phyloP scores from a whole-genome alignment of 306 rosid genomes.

The Lagenaria siceraria region DNA sequence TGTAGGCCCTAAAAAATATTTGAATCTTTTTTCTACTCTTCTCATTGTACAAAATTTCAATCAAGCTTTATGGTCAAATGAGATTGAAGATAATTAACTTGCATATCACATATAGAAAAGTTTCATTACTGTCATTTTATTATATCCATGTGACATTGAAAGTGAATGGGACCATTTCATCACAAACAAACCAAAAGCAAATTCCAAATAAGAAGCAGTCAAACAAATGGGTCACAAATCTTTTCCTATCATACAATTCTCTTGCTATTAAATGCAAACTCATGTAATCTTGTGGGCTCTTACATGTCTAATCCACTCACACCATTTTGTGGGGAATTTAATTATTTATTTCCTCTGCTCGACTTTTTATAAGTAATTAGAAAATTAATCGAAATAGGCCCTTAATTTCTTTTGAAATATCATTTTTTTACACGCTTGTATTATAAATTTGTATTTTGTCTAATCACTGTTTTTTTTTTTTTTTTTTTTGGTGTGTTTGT shows the following conservation, averaged over 20 bases:
- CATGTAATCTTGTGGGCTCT: not conserved
- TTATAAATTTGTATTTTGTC: not conserved
- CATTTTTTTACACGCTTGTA: too few relatives aligned
- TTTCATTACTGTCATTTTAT: not conserved
- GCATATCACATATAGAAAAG: not conserved
- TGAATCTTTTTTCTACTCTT: not conserved
- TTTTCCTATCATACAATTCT: constrained; percentile 1
- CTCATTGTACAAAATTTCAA: not conserved
- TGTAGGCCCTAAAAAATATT: not conserved
- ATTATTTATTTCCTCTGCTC: not conserved
- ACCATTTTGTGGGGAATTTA: not conserved
- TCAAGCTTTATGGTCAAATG: not conserved
- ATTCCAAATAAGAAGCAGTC: not conserved
- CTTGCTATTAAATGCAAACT: constrained; percentile 17
- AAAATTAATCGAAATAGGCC: too few relatives aligned
- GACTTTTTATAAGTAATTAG: too few relatives aligned
- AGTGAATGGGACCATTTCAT: not conserved
- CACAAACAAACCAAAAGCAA: not conserved
- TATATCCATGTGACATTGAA: not conserved
- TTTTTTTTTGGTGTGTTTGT: not conserved
- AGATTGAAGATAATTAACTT: not conserved
- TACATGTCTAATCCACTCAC: not conserved
- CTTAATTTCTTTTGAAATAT: not conserved
- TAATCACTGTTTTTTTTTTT: not conserved
- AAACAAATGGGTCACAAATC: not conserved